phyloP scores from a whole-genome alignment of 23 red algal species.

The Cyanidioschyzon merolae region DNA sequence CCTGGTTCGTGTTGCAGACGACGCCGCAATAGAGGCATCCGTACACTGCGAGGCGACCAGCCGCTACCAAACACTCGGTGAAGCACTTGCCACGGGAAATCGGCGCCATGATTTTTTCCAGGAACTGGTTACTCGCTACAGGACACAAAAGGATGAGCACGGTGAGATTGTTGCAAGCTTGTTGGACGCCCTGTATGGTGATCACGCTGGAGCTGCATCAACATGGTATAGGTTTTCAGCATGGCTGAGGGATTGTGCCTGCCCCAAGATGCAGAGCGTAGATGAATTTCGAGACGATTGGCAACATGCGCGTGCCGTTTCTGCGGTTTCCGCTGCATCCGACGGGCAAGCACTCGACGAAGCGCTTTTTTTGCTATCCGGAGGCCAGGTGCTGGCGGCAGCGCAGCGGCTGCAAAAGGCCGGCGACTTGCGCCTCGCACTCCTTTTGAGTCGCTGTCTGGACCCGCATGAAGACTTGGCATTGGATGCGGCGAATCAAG shows the following conservation, averaged over 20 bases:
- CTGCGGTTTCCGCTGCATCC: neutral
- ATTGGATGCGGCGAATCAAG: neutral
- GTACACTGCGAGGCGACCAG: neutral
- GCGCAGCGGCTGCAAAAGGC: neutral
- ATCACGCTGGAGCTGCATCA: neutral
- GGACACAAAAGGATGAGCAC: neutral
- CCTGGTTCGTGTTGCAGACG: neutral
- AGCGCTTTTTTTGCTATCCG: neutral
- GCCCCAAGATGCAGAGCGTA: neutral
- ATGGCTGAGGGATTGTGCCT: constrained; percentile 7
- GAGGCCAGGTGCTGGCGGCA: neutral
- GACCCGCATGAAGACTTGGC: neutral
- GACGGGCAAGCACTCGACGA: neutral
- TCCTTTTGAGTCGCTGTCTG: neutral
- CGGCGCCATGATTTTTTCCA: neutral
- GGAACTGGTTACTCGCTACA: neutral
- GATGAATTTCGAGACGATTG: neutral
- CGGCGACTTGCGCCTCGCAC: neutral
- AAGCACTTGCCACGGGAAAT: neutral
- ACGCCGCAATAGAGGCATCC: neutral
- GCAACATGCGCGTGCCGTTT: neutral
- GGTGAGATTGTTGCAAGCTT: neutral
- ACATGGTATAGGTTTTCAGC: neutral
- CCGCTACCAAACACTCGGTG: neutral
- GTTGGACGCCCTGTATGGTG: constrained; percentile 4